These are phyloP conservation scores for Lactarius quietus DNA, from an alignment of 768 basidiomycete species.

Conservation along the genomic window DNA sequence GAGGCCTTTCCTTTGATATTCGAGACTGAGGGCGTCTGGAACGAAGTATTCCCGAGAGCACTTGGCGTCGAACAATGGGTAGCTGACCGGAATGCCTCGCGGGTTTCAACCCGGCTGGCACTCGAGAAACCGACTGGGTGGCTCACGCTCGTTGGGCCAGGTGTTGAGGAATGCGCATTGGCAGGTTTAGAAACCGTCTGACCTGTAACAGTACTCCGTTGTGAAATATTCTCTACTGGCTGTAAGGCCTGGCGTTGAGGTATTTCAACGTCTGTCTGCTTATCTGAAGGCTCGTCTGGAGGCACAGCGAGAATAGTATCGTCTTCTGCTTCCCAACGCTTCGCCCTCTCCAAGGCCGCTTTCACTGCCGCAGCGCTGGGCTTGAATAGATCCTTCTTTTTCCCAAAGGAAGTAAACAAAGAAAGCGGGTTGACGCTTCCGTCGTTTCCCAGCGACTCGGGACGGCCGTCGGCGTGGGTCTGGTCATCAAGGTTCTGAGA, in stretches of 20 bases:
- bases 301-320: not conserved
- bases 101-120: not conserved
- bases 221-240: slow-evolving; percentile 8
- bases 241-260: slow-evolving; percentile 1
- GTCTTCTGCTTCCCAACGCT: slow-evolving; percentile 23
- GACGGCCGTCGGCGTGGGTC: not conserved
- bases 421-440: not conserved
- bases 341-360: slow-evolving; percentile 11
- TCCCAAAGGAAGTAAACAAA: slow-evolving; percentile 18
- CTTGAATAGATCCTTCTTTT: slow-evolving; percentile 12
- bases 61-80: slow-evolving; percentile 9
- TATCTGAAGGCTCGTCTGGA: not conserved
- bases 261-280: not conserved
- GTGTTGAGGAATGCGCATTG: no score
- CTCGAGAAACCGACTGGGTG: not conserved
- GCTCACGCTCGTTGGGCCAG: not conserved
- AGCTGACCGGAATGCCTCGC: slow-evolving; percentile 6
- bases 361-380: slow-evolving; percentile 16
- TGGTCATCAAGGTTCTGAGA: not conserved
- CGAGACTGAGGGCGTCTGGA: slow-evolving; percentile 7
- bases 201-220: not conserved
- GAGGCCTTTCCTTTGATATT: slow-evolving; percentile 7
- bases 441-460: not conserved
- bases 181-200: not conserved
- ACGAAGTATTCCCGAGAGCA: not conserved